A percentile compares a stretch with the other conserved stretches of the same genome.
Evolutionary conservation across 2,329 filamentous ascomycete genomes (phyloP).

Genomic region (Phaeosphaeria sp.): DNA sequence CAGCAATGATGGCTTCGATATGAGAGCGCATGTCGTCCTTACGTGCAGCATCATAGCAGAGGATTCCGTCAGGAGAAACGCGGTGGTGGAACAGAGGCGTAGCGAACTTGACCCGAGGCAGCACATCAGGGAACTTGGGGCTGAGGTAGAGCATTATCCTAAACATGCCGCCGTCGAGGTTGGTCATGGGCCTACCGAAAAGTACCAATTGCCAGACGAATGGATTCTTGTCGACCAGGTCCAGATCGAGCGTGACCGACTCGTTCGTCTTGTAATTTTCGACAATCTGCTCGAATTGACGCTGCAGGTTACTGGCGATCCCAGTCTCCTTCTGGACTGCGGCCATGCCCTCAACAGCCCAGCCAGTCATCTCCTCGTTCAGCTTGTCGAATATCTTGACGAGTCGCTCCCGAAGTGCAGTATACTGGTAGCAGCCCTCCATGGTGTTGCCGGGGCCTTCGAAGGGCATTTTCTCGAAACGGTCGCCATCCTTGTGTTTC

Average conservation of each 20-base stretch:
- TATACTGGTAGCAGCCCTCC: constrained; percentile 86
- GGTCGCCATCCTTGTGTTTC: constrained; percentile 67
- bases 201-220: constrained; percentile 90
- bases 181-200: constrained; percentile 90
- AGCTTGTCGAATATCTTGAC: constrained; percentile 72
- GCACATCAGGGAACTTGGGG: constrained; percentile 83
- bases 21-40: constrained; percentile 80
- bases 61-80: constrained; percentile 77
- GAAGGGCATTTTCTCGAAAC: constrained; percentile 86
- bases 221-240: constrained; percentile 80
- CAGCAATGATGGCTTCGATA: constrained; percentile 79
- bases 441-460: constrained; percentile 79
- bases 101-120: constrained; percentile 82
- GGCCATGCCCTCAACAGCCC: constrained; percentile 72
- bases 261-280: constrained; percentile 75
- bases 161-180: constrained; percentile 88
- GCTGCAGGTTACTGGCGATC: constrained; percentile 80
- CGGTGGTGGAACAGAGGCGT: constrained; percentile 88
- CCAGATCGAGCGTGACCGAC: constrained; percentile 74
- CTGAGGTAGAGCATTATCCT: constrained; percentile 80
- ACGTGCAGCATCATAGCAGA: constrained; percentile 76
- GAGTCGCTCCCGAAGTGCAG: constrained; percentile 73
- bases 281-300: constrained; percentile 83
- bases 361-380: constrained; percentile 72
- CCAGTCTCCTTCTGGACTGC: constrained; percentile 71